Conservation (phyloP, 495 filamentous ascomycete genomes). For the Penicillium lagena region DNA sequence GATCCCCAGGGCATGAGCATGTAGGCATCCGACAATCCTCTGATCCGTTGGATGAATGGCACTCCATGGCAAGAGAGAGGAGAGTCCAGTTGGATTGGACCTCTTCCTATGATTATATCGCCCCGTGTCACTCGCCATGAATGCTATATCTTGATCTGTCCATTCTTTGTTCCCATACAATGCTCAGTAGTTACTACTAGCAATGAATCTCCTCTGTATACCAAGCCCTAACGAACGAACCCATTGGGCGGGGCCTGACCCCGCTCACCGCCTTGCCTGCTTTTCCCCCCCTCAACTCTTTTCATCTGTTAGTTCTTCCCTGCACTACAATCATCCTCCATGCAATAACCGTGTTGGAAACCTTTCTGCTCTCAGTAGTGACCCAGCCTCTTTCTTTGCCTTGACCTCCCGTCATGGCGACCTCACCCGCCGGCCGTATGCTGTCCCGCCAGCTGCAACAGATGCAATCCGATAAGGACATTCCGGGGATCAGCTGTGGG, state of each 20-base stretch:
- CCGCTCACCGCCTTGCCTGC: slow-evolving; percentile 14
- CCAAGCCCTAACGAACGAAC: no score
- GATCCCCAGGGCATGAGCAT: no score
- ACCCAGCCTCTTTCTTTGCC: neutral
- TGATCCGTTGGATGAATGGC: no score
- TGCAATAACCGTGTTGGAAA: neutral
- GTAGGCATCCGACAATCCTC: no score
- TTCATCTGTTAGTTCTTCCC: no score
- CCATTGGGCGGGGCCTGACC: no score
- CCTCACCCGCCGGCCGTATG: slow-evolving; percentile 61
- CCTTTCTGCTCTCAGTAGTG: neutral
- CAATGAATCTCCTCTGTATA: no score
- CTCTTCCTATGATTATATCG: no score
- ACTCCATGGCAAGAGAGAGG: no score
- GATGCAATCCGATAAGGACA: slow-evolving; percentile 86
- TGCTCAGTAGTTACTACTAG: no score
- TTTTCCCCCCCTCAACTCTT: slow-evolving; percentile 10
- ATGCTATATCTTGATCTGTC: neutral
- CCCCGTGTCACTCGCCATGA: neutral
- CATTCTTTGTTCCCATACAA: neutral
- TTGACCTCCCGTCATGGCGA: slow-evolving; percentile 32
- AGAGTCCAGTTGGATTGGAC: no score
- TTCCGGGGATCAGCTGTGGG: slow-evolving; percentile 90
- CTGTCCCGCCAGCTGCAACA: slow-evolving; percentile 82
- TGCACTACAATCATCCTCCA: no score